Base-by-base conservation (phyloP, 106 monocot genomes). In the Allium sativum region DNA sequence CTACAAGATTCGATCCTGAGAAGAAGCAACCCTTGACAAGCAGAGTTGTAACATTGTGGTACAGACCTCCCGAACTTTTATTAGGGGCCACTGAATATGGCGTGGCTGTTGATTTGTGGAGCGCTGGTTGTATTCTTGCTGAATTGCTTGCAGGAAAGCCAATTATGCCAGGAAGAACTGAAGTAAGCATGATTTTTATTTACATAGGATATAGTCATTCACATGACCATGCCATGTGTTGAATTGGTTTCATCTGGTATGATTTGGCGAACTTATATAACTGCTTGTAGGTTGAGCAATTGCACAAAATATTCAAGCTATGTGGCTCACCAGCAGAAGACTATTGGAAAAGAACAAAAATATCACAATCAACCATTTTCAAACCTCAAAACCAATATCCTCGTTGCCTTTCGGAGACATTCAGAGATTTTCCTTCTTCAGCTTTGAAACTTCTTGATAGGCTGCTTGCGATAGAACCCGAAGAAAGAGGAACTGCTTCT, bases 1-100 rank as follows among this genome's bases (percentile, higher is more conserved):
- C 92, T 40, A 69, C 78, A 10, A 59, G 67, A 56, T 84, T 74
- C 59, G 55, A 73, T 77, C 77, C 84, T 18, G 58, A 72, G n/a
- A 65, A 87, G 19, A 74, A 55, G 12, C 80, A 81, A 21, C 74
- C 78, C 20, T 59, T 92, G 52, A 92, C 92, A 48, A 84, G 84
- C 19, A 83, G 84, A 48, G 92, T 92, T 21, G 92, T 92, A 10
- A 92, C 92, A 11, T 51, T 92, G 56, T 92, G 92, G 92, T 92
- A 92, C 57, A 69, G 92, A 9, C 87, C 92, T 41, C 92, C 92
- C 20, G 92, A 92, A 52, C 84, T 92, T 67, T 68, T 92, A 57
- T 67, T 92, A 11, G 92, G 92, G 51, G 81, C 92, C 18, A 87
- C 84, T 16, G 71, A 81, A 18, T 92, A 92, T 68, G 81, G 66